Conservation (phyloP, 306 rosid genomes). For the Malus sieversii region DNA sequence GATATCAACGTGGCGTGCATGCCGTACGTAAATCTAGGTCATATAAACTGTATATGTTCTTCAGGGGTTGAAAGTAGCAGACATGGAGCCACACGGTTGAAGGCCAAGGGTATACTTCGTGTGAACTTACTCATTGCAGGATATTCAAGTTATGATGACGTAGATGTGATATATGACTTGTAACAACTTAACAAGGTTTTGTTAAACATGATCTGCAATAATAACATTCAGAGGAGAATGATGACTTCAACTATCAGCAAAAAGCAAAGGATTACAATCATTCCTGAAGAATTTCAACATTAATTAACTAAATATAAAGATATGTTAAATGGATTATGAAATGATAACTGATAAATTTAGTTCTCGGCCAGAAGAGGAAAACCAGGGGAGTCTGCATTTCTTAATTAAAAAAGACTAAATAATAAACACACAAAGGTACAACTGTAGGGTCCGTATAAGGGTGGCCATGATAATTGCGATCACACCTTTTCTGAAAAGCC, state of each 20-base stretch:
- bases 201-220: neutral
- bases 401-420: slow-evolving; percentile 20
- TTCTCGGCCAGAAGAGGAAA: neutral
- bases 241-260: neutral
- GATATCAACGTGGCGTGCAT: neutral
- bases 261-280: neutral
- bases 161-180: neutral
- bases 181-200: neutral
- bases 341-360: neutral
- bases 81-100: neutral
- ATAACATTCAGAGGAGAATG: neutral
- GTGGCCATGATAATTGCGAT: slow-evolving; percentile 61
- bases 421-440: slow-evolving; percentile 44
- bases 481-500: slow-evolving; percentile 50
- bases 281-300: neutral
- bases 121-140: neutral
- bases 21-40: neutral
- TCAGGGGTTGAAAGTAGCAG: neutral
- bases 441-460: slow-evolving; percentile 56
- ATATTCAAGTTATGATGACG: neutral
- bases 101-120: neutral
- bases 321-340: neutral
- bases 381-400: slow-evolving; percentile 16
- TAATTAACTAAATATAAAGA: neutral
- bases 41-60: neutral